Percentiles rank a stretch among this genome's conserved stretches.
Conservation (phyloP, 345 rosid species). For the Salix viminalis region DNA sequence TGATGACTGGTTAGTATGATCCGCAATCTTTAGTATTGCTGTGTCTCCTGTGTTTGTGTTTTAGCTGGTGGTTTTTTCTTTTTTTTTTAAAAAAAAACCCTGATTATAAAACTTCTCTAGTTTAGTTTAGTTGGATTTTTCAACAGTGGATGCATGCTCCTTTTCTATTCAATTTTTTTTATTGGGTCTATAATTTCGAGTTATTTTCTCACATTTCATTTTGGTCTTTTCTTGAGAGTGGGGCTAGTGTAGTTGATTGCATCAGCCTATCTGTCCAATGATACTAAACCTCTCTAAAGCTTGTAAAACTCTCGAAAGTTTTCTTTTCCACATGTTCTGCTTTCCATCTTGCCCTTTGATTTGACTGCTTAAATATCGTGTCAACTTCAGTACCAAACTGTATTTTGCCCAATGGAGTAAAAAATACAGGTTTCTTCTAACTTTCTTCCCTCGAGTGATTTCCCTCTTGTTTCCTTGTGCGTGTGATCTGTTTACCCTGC, state of each 20-base stretch:
- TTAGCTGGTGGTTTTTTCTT: background rate
- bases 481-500: background rate
- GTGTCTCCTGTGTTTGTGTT: background rate
- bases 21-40: background rate
- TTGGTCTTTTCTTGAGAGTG: background rate
- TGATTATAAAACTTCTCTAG: background rate
- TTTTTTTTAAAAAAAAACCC: too few relatives aligned
- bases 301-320: background rate
- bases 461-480: background rate
- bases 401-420: background rate
- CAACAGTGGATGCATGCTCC: background rate
- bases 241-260: background rate
- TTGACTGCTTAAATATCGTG: background rate
- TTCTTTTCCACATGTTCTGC: background rate
- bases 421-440: background rate
- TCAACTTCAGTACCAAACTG: background rate
- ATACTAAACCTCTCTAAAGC: background rate
- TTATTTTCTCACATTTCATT: background rate
- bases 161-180: background rate
- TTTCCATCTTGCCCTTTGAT: background rate
- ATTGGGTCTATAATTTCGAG: background rate
- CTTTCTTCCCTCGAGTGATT: background rate
- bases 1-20: constrained; percentile 34
- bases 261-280: background rate
- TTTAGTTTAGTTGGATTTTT: background rate